Base-by-base conservation (phyloP, 495 filamentous ascomycete species). In the Aspergillus sparsus region DNA sequence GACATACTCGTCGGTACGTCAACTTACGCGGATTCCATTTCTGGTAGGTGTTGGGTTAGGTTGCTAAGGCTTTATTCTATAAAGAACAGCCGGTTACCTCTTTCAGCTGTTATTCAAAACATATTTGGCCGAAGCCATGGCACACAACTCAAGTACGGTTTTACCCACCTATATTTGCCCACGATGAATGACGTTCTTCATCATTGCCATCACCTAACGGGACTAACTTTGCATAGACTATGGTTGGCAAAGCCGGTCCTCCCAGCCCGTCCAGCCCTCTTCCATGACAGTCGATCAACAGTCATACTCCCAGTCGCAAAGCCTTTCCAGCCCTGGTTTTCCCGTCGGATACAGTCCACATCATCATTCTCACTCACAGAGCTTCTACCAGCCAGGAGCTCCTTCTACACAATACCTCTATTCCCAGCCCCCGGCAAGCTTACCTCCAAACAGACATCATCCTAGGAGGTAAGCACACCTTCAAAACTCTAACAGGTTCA, bases 111-210 rank as follows among this genome's bases (percentile, higher is more conserved):
- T 16, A 47, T 18, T 52, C 36, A 53, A 41, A 46, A 13, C 53
- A 47, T 62, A 54, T 45, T 36, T 51, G 35, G 50, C 57, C 46
- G 45, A 21, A 53, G 56, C 16, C 49, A 68, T 68, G 66, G 58
- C 66, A 42, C 63, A 68, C 34, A 66, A 66, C 33, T 53, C 66
- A n/a, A 65, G 66, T 68, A 68, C 21, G 59, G n/a, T 49, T 45
- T 47, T 7, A 47, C 44, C 44, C 12, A 13, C 8, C 42, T 16
- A 10, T 10, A 9, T n/a, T 2, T 21, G 1, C 7, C 9, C 27
- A 6, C 15, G 47, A 53, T 52, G 47, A n/a, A 45, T 36, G 11
- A 12, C 44, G 8, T 27, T 27, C 13, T 13, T 18, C 34, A 8
- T 18, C 12, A 7, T 21, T 27, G 37, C 35, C 12, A n/a, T n/a